Base-by-base conservation (phyloP, 2,329 filamentous ascomycete genomes). In the Fusarium sp. region DNA sequence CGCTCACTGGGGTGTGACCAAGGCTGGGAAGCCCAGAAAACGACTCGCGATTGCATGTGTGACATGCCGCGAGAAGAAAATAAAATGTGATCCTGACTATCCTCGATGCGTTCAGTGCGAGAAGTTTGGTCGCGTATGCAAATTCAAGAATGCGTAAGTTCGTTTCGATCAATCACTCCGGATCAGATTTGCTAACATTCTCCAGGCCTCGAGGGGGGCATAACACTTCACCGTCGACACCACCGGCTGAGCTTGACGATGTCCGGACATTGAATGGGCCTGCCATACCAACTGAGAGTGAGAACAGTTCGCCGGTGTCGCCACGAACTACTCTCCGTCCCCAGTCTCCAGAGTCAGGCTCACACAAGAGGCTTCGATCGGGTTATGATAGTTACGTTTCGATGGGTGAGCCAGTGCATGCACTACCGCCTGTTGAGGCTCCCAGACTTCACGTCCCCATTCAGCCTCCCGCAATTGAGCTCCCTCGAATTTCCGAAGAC, bases 11-110 rank as follows among this genome's bases (percentile, higher is more conserved):
- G 95, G 95, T 22, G 91, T 97, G 15, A 98, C 95, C 41, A 98
- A 98, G 83, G 95, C 95, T 5, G 95, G 95, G 20, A 98, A 97
- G 84, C 95, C 95, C 54, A 90, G 95, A 75, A 98, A 98, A 84
- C 89, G 95, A 64, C 87, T 98, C 64, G 95, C 95, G 30, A 95
- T 97, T 81, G 94, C 94, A n/a, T 98, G 95, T 80, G 88, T 97
- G 66, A 96, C 94, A 18, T 98, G 95, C 81, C 90, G 95, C 57
- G 95, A 98, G 84, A 98, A 98, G 90, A 98, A 98, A 87, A 97
- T 98, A 84, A 98, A 97, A 82, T 98, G 95, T 79, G 94, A 98
- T 74, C 95, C 95, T 4, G 94, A 95, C 77, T 92, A 90, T 74
- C 93, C 93, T 44, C 94, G 94, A 76, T 98, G 95, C 78, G 90